Conservation (phyloP, 331 rosid genomes). For the Quercus tomentella region DNA sequence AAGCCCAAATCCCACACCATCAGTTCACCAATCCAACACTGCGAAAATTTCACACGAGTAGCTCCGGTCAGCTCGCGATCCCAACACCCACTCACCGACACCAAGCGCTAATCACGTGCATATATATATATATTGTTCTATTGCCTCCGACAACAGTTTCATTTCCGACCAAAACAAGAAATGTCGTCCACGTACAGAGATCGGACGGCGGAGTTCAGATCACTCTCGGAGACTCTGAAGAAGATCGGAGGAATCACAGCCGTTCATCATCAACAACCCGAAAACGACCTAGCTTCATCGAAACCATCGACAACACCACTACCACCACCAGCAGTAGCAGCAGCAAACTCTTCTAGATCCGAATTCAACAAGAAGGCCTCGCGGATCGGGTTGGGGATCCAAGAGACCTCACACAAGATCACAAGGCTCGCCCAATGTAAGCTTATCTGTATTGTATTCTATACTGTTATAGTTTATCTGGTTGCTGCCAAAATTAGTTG, state of each 20-base stretch:
- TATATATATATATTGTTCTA: neutral
- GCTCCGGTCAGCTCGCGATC: neutral
- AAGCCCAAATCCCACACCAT: neutral
- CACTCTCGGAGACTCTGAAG: conserved; percentile 61
- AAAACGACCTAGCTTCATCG: conserved; percentile 34
- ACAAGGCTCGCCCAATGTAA: conserved; percentile 63
- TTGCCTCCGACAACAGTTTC: neutral
- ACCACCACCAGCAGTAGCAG: neutral
- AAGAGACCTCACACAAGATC: conserved; percentile 72
- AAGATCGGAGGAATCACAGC: conserved; percentile 46
- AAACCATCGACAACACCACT: neutral
- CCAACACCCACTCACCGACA: neutral
- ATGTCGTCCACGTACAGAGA: conserved; percentile 72
- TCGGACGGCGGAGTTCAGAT: conserved; percentile 83
- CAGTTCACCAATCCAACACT: neutral
- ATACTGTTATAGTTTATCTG: too few relatives aligned
- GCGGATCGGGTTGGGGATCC: conserved; percentile 68
- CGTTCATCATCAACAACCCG: conserved; percentile 17
- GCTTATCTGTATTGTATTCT: neutral
- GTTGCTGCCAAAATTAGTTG: too few relatives aligned
- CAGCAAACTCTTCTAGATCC: conserved; percentile 40
- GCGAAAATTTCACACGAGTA: neutral
- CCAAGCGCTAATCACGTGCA: too few relatives aligned
- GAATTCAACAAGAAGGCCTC: conserved; percentile 80
- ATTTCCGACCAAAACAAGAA: neutral